Conservation (phyloP, 768 basidiomycete genomes). For the Ephemerocybe angulata region DNA sequence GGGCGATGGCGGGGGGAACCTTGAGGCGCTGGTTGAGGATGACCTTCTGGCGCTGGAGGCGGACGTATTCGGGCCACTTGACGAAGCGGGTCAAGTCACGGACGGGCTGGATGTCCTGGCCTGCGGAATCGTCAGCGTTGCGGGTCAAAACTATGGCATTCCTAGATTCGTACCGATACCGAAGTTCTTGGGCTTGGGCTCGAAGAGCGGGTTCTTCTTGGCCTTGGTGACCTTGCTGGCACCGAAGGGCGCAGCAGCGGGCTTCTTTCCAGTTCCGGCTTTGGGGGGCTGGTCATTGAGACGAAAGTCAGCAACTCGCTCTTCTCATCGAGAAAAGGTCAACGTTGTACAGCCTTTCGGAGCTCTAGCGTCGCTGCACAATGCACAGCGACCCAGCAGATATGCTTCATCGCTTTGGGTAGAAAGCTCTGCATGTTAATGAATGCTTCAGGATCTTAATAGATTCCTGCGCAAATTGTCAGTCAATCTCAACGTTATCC, state of each 20-base stretch:
- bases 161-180: slow-evolving; percentile 70
- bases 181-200: slow-evolving; percentile 86
- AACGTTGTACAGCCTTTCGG: slow-evolving; percentile 47
- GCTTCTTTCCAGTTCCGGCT: slow-evolving; percentile 75
- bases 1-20: slow-evolving; percentile 96
- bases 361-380: slow-evolving; percentile 49
- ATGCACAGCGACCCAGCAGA: slow-evolving; percentile 34
- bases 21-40: slow-evolving; percentile 97
- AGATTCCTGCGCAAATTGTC: slow-evolving; percentile 1
- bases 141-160: not conserved
- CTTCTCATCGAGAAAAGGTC: slow-evolving; percentile 18
- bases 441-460: slow-evolving; percentile 19
- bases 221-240: slow-evolving; percentile 69
- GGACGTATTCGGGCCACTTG: slow-evolving; percentile 99
- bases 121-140: slow-evolving; percentile 33
- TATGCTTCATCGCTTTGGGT: slow-evolving; percentile 34
- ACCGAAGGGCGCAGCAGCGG: slow-evolving; percentile 79
- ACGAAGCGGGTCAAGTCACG: slow-evolving; percentile 95
- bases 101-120: slow-evolving; percentile 89
- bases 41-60: slow-evolving; percentile 97
- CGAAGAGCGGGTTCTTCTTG: slow-evolving; percentile 96
- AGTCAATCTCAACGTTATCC: slow-evolving; percentile 31
- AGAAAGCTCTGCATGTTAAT: slow-evolving; percentile 16
- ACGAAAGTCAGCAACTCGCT: slow-evolving; percentile 52
- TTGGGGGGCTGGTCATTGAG: slow-evolving; percentile 94